Evolutionary conservation across 495 filamentous ascomycete species (phyloP).

Genomic region (Trichoderma reesei): DNA sequence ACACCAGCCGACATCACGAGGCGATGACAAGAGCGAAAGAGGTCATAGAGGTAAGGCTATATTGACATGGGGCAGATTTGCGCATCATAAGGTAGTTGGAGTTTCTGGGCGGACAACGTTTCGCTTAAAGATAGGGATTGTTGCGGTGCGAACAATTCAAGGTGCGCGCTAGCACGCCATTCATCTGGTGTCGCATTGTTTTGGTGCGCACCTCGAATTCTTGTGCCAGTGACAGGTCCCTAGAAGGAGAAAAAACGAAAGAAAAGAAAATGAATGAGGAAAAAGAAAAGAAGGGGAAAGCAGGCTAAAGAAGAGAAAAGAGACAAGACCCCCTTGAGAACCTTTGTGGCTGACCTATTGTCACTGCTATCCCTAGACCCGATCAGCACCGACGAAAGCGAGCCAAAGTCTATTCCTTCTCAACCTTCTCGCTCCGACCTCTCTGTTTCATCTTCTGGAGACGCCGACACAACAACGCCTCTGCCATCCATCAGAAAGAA

Average conservation of each 20-base stretch:
- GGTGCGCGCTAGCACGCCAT: not conserved
- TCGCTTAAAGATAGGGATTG: not conserved
- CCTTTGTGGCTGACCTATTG: conserved; percentile 7
- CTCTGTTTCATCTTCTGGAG: conserved; percentile 30
- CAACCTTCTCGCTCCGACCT: conserved; percentile 34
- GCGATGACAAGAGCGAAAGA: conserved; percentile 21
- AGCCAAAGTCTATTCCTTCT: conserved; percentile 25
- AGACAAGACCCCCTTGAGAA: no score
- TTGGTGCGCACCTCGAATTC: not conserved
- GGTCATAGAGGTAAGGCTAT: conserved; percentile 23
- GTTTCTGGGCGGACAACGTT: no score
- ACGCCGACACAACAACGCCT: conserved; percentile 25
- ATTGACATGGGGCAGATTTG: not conserved
- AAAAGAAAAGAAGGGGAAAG: not conserved
- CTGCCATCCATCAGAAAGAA: conserved; percentile 27
- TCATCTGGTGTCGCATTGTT: not conserved
- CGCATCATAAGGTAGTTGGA: no score
- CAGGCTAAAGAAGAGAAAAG: no score
- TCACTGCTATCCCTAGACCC: not conserved
- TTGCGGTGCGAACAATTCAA: not conserved
- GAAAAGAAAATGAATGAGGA: not conserved
- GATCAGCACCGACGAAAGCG: not conserved
- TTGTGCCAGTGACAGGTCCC: not conserved
- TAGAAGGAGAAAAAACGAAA: not conserved
- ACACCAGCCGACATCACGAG: conserved; percentile 36